Percentiles rank a stretch among this genome's conserved stretches.
Conservation (phyloP, 2,329 filamentous ascomycete species). For the Epicoccum sorghinum region DNA sequence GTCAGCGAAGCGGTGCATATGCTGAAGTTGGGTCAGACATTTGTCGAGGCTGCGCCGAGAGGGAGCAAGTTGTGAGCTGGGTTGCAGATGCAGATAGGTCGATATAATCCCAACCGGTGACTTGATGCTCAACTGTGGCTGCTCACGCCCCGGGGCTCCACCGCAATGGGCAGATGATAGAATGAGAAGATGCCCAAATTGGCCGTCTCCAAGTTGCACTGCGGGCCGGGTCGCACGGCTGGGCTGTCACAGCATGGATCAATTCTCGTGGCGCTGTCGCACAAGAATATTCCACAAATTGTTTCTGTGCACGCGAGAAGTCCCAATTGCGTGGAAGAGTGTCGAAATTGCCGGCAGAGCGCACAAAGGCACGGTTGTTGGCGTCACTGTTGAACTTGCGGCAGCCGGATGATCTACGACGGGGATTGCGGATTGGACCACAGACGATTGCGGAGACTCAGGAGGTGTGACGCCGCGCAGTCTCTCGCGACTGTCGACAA, state of each 20-base stretch:
- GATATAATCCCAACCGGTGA: not conserved
- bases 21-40: conserved; percentile 46
- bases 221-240: not conserved
- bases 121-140: not conserved
- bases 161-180: not conserved
- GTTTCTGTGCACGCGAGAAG: conserved; percentile 1
- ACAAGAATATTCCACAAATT: conserved; percentile 1
- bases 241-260: not conserved
- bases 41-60: conserved; percentile 26
- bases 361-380: not conserved
- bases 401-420: conserved; percentile 26
- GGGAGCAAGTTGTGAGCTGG: conserved; percentile 41
- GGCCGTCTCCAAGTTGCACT: not conserved
- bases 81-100: not conserved
- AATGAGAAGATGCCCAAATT: not conserved
- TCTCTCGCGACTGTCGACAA: not conserved
- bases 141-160: not conserved
- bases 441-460: not conserved
- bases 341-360: not conserved
- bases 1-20: conserved; percentile 58
- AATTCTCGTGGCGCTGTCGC: conserved; percentile 9
- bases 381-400: conserved; percentile 1
- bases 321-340: not conserved
- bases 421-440: not conserved
- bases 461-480: conserved; percentile 12